Conservation (phyloP, 164 flowering plant species). For the Sextonia rubra region DNA sequence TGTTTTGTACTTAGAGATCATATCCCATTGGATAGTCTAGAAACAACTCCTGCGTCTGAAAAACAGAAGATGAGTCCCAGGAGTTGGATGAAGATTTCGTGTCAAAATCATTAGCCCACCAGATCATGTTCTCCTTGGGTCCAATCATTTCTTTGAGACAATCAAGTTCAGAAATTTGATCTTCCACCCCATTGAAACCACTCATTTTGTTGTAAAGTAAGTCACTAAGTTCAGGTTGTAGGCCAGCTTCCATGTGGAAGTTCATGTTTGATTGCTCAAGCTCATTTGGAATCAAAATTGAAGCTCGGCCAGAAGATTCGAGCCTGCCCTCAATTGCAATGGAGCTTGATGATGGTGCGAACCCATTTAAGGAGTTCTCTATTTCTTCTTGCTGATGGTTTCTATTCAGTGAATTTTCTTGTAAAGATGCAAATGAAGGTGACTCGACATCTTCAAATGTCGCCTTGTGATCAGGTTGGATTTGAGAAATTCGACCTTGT, state of each 20-base stretch:
- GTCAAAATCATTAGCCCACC: constrained; percentile 46
- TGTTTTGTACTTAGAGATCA: constrained; percentile 20
- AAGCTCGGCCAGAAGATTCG: neutral
- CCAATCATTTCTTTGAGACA: constrained; percentile 43
- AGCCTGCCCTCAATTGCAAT: neutral
- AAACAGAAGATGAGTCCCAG: constrained; percentile 49
- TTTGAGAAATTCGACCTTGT: constrained; percentile 18
- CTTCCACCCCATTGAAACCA: constrained; percentile 14
- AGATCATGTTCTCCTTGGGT: constrained; percentile 31
- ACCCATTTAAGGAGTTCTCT: constrained; percentile 24
- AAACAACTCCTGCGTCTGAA: constrained; percentile 39
- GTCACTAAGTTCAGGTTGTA: constrained; percentile 46
- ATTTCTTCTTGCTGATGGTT: constrained; percentile 12
- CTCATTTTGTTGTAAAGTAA: constrained; percentile 30
- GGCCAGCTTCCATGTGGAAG: constrained; percentile 13
- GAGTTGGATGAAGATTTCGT: constrained; percentile 53
- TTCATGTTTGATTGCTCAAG: neutral
- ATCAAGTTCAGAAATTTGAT: constrained; percentile 37
- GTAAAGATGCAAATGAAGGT: constrained; percentile 10
- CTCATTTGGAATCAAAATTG: constrained; percentile 6
- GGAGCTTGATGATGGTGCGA: constrained; percentile 13
- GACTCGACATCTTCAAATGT: constrained; percentile 11
- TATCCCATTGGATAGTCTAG: constrained; percentile 46
- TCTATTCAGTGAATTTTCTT: neutral
- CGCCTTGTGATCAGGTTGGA: constrained; percentile 8